These are phyloP conservation scores for Hyphopichia buzzinii DNA, from an alignment of 1,139 yeast genomes.

Conservation along the genomic window DNA sequence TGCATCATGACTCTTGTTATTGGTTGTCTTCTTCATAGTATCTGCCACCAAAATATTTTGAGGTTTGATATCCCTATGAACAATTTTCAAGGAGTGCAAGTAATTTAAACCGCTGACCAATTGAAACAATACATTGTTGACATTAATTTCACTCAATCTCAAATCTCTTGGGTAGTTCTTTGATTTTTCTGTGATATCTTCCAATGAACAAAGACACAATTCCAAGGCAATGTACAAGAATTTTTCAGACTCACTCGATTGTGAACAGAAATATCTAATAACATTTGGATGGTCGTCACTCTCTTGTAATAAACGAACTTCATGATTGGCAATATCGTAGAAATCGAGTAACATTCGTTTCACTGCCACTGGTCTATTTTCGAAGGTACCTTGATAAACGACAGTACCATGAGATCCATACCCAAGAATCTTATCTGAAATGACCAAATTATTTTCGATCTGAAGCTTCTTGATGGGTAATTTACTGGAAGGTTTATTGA, in stretches of 20 bases:
- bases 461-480: slow-evolving; percentile 33
- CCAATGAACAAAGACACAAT: slow-evolving; percentile 83
- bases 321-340: slow-evolving; percentile 94
- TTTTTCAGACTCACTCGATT: slow-evolving; percentile 66
- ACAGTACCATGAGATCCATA: slow-evolving; percentile 98
- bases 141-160: slow-evolving; percentile 13
- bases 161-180: slow-evolving; percentile 32
- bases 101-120: slow-evolving; percentile 84
- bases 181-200: slow-evolving; percentile 70
- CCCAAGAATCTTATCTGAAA: slow-evolving; percentile 77
- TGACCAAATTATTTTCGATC: slow-evolving; percentile 53
- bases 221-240: slow-evolving; percentile 92
- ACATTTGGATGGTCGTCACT: slow-evolving; percentile 98
- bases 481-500: slow-evolving; percentile 11
- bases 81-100: slow-evolving; percentile 85
- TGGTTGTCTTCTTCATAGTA: slow-evolving; percentile 26
- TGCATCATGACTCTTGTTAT: slow-evolving; percentile 9
- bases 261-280: slow-evolving; percentile 87
- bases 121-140: slow-evolving; percentile 63
- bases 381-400: slow-evolving; percentile 87
- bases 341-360: slow-evolving; percentile 91
- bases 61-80: slow-evolving; percentile 94
- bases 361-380: slow-evolving; percentile 91
- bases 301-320: slow-evolving; percentile 81
- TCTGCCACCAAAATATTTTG: slow-evolving; percentile 90